These are phyloP conservation scores for Ampelomyces quisqualis DNA, from an alignment of 2,329 filamentous ascomycete species.

Conservation along the genomic window DNA sequence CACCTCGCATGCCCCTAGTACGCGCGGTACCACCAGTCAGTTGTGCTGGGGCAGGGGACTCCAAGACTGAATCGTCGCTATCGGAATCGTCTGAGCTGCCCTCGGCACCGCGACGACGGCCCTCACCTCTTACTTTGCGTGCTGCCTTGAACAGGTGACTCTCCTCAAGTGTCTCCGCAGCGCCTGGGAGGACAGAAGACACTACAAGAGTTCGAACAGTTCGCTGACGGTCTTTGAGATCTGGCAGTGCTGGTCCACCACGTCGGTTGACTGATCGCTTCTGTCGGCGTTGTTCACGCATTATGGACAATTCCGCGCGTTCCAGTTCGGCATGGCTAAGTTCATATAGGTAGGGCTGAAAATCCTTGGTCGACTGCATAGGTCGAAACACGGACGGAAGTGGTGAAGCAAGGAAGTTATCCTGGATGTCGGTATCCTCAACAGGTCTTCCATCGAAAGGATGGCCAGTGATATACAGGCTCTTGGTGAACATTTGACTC, in stretches of 20 bases:
- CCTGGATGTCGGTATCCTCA: constrained; percentile 85
- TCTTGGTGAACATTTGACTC: constrained; percentile 88
- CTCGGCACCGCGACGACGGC: constrained; percentile 61
- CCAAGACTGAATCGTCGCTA: constrained; percentile 81
- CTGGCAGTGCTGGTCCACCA: constrained; percentile 89
- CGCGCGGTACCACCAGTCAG: constrained; percentile 74
- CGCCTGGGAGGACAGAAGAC: constrained; percentile 87
- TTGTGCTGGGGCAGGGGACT: constrained; percentile 76
- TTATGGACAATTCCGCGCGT: constrained; percentile 86
- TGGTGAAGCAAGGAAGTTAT: constrained; percentile 83
- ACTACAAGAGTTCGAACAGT: constrained; percentile 92
- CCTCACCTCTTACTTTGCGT: constrained; percentile 45
- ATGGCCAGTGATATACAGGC: constrained; percentile 88
- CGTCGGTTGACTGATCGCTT: constrained; percentile 93
- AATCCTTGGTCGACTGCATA: constrained; percentile 91
- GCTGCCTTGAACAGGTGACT: constrained; percentile 77
- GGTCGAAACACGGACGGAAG: constrained; percentile 81
- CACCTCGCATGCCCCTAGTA: constrained; percentile 84
- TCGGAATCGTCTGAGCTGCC: constrained; percentile 90
- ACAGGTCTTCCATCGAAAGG: constrained; percentile 92
- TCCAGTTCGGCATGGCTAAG: constrained; percentile 88
- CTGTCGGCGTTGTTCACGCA: constrained; percentile 88
- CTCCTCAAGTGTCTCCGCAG: constrained; percentile 75
- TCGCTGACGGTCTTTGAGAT: constrained; percentile 89
- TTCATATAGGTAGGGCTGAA: constrained; percentile 89